These are phyloP conservation scores for Cardamine occulta DNA, from an alignment of 345 rosid genomes.

Conservation along the genomic window DNA sequence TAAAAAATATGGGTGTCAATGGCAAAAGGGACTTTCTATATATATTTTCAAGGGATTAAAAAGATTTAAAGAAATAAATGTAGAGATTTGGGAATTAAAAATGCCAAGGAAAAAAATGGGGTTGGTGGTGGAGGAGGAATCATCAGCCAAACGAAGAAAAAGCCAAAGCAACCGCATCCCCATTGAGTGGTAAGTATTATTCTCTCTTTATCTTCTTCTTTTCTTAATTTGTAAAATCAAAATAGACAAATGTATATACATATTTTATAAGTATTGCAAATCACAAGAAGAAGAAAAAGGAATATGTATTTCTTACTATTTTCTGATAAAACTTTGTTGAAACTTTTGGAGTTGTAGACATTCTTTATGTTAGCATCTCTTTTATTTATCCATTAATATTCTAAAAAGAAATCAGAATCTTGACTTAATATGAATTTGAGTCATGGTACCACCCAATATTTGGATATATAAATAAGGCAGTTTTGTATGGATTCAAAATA, in stretches of 20 bases:
- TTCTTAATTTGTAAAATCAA: background rate
- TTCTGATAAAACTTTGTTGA: background rate
- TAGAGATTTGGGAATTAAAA: background rate
- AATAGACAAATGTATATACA: background rate
- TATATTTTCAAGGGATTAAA: constrained; percentile 8
- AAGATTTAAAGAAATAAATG: background rate
- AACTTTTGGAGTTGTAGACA: constrained; percentile 24
- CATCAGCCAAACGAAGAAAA: constrained; percentile 50
- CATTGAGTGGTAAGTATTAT: constrained; percentile 63
- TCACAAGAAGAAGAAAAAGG: background rate
- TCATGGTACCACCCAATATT: background rate
- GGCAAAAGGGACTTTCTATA: constrained; percentile 35
- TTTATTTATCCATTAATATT: background rate
- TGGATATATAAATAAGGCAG: background rate
- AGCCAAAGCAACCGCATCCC: constrained; percentile 67
- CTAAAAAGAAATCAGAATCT: background rate
- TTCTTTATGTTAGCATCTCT: background rate
- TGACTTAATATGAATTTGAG: background rate
- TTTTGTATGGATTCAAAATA: constrained; percentile 18
- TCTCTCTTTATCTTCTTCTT: constrained; percentile 38
- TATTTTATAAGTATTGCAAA: background rate
- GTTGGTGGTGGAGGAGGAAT: constrained; percentile 60
- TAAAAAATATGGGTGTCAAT: constrained; percentile 18
- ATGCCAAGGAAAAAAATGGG: constrained; percentile 23
- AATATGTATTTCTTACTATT: background rate